These are phyloP conservation scores for Cryptococcus jaspeensis DNA, from an alignment of 1,284 basidiomycete species.

Conservation along the genomic window DNA sequence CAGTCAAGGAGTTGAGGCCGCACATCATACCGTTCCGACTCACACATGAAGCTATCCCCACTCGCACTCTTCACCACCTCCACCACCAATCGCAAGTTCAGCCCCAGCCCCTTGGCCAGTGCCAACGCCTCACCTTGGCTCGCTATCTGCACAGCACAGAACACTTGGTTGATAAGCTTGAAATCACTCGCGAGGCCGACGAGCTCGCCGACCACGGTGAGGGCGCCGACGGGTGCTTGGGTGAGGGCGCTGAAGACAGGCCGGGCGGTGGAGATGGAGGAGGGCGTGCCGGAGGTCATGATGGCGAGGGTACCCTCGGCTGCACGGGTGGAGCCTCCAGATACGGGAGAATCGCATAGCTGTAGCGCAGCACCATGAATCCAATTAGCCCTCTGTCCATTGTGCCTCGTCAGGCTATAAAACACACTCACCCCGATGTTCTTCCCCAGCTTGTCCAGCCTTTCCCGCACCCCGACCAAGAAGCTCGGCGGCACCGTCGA, in stretches of 20 bases:
- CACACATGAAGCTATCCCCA: slow-evolving; percentile 51
- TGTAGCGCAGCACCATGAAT: slow-evolving; percentile 3
- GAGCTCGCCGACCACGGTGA: slow-evolving; percentile 33
- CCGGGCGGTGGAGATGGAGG: slow-evolving; percentile 27
- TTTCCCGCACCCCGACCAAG: slow-evolving; percentile 26
- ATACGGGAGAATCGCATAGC: slow-evolving; percentile 50
- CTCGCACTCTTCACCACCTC: slow-evolving; percentile 37
- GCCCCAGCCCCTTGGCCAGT: slow-evolving; percentile 41
- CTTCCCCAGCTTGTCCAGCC: slow-evolving; percentile 34
- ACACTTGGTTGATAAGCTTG: slow-evolving; percentile 48
- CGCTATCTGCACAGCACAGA: slow-evolving; percentile 40
- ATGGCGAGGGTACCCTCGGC: slow-evolving; percentile 46
- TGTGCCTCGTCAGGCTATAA: too few species aligned
- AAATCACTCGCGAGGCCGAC: slow-evolving; percentile 40
- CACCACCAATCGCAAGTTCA: slow-evolving; percentile 42
- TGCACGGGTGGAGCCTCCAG: slow-evolving; percentile 48
- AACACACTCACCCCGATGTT: slow-evolving; percentile 38
- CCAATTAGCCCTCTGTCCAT: too few species aligned
- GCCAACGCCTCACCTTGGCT: slow-evolving; percentile 43
- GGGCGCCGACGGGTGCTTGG: slow-evolving; percentile 28
- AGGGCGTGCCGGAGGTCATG: slow-evolving; percentile 43
- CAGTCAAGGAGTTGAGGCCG: too few species aligned
- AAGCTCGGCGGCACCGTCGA: slow-evolving; percentile 49
- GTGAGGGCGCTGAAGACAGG: slow-evolving; percentile 41
- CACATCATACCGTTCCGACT: too few species aligned